phyloP scores from a whole-genome alignment of 2,329 filamentous ascomycete genomes.

The Drechslerella coelobrocha region DNA sequence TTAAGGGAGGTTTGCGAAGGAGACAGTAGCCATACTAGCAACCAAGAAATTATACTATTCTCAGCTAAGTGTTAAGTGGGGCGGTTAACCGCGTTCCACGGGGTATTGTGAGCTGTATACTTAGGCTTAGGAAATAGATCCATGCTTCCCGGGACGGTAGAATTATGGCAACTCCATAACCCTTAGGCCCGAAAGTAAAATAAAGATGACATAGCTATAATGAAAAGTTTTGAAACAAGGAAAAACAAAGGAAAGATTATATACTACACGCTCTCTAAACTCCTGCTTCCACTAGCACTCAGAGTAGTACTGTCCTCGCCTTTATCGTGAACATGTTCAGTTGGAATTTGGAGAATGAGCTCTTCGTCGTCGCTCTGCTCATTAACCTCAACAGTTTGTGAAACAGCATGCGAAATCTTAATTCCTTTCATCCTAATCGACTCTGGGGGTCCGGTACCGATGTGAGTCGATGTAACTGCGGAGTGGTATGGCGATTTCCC shows the following conservation, averaged over 20 bases:
- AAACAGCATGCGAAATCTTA: constrained; percentile 41
- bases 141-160: no score
- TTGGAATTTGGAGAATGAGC: constrained; percentile 21
- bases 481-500: constrained; percentile 31
- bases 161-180: no score
- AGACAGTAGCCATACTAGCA: no score
- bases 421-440: constrained; percentile 48
- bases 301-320: constrained; percentile 15
- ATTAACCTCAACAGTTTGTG: constrained; percentile 32
- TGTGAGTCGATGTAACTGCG: constrained; percentile 39
- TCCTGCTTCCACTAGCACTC: constrained; percentile 26
- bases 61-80: no score
- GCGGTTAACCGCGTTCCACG: no score
- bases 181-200: no score
- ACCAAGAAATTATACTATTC: no score
- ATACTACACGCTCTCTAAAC: constrained; percentile 35
- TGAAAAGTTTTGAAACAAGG: neutral
- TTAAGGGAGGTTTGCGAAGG: no score
- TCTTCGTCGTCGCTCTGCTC: constrained; percentile 16
- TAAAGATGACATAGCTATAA: no score
- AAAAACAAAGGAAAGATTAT: constrained; percentile 5
- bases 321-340: constrained; percentile 7
- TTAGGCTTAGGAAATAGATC: no score
- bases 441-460: constrained; percentile 24
- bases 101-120: no score